Evolutionary conservation across 768 basidiomycete genomes (phyloP), one percentile per base, ranked within the genome.

Genomic region (Pleurotus ostreatus): DNA sequence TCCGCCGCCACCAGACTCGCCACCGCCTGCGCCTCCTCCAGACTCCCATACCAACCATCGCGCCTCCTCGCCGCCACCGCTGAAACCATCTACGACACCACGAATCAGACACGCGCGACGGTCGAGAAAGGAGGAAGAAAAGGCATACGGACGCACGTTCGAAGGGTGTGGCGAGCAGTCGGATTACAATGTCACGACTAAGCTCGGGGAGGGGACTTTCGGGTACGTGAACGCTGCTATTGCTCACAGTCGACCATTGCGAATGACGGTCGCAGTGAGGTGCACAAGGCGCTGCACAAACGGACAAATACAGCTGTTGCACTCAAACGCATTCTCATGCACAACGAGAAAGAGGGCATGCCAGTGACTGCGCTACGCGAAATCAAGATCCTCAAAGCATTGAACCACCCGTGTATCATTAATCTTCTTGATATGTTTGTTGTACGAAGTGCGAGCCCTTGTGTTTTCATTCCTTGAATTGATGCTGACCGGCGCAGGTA

Each of bases 151-250:
- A 34, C 77, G 81, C 55, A 69, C 68, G 13, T 90, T 94, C 63
- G 71, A 74, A 38, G 86, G 92, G 4, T 86, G 87, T 69, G 88
- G 89, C 7, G 66, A 75, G 55, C 81, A 94, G 60, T 72, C 72
- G 13, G 90, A 91, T 60, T 98, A 97, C 67, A 83, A 86, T 55
- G 77, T 86, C 12, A 86, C 88, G 41, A 88, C 86, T 2, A 97
- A 98, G 71, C 74, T 98, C 13, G 96, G 96, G 38, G 96, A 98
- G 69, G 96, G 96, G 3, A 98, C 96, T 23, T 98, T 98, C 70
- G 96, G 95, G 89, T 92, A 68, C 46, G 88, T 83, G 16, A 9
- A n/a, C 43, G 25, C 41, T 30, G 13, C 51, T 49, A 34, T 56
- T 40, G 18, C 49, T 51, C 7, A 59, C 20, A 20, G 23, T 56